These are phyloP conservation scores for Monilinia vaccinii-corymbosi DNA, from an alignment of 2,329 filamentous ascomycete genomes.

Conservation along the genomic window DNA sequence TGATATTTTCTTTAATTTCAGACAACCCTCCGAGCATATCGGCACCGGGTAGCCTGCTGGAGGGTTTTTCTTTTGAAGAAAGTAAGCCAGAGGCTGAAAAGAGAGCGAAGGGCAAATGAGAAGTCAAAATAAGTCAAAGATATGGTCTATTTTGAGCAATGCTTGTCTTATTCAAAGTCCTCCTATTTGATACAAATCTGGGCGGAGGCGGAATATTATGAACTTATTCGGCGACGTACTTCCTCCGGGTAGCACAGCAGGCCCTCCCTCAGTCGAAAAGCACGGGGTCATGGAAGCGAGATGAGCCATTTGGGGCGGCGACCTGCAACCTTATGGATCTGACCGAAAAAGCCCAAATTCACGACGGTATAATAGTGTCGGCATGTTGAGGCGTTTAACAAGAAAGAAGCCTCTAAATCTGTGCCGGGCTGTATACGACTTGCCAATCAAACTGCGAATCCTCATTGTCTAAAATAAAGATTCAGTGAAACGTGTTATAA, in stretches of 20 bases:
- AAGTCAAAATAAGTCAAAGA: neutral
- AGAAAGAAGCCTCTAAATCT: neutral
- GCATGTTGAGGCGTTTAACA: neutral
- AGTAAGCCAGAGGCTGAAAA: neutral
- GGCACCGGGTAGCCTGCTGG: slow-evolving; percentile 14
- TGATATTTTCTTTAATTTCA: slow-evolving; percentile 13
- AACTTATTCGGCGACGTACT: neutral
- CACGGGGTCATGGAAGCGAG: neutral
- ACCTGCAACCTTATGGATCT: neutral
- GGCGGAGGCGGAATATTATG: neutral
- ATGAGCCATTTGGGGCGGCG: neutral
- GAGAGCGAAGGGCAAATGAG: neutral
- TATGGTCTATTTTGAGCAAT: neutral
- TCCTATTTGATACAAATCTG: neutral
- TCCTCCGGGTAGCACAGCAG: neutral
- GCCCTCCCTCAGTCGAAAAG: neutral
- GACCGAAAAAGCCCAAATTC: neutral
- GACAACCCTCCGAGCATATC: slow-evolving; percentile 18
- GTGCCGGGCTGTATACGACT: neutral
- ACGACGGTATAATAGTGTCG: neutral
- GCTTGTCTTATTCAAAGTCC: neutral
- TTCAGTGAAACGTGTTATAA: neutral
- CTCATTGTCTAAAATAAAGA: neutral
- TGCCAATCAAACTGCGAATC: neutral
- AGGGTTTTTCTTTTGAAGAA: slow-evolving; percentile 20